Evolutionary conservation across 805 yeast species (phyloP), one percentile per base, ranked within the genome.

Genomic region (Barnettozyma pratensis): DNA sequence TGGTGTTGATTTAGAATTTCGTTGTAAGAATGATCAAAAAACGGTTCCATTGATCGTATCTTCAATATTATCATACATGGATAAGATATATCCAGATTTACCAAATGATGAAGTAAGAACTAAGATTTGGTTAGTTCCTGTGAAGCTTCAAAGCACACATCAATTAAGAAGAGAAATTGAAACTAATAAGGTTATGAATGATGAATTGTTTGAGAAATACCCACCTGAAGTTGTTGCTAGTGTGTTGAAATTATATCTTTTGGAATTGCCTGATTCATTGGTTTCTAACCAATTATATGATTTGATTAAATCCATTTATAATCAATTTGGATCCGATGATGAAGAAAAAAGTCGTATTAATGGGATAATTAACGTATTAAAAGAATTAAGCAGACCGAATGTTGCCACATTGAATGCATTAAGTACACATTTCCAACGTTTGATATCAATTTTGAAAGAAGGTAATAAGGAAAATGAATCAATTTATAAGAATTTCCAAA

Each of bases 391-490:
- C 25, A 79, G 83, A 45, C 74, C 85, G 41, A 85, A 84, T 58
- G 70, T 87, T 39, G 92, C 95, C 1, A 85, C 95, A 0, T 72
- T 88, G 46, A 91, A 85, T 62, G 90, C 91, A 1, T 65, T 88
- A n/a, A 75, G 83, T 37, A 81, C 89, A 2, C 96, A 88, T 64
- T 77, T 88, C 62, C 74, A 76, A 45, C 72, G 95, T 42, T 67
- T 88, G 48, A 76, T 83, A 30, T 65, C 75, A 27, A 76, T 79
- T 32, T 65, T 81, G 61, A 59, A 73, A 62, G 66, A 78, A 75
- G 50, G 50, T 5, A 61, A 72, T 62, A 54, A 76, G 61, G 62
- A 68, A 58, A 56, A 61, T 52, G 47, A 43, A 28, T 46, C 69
- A 9, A 48, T 66, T 11, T 65, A 71, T 0, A 61, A 64, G 0